Evolutionary conservation across 2,329 filamentous ascomycete species (phyloP).

Genomic region (Bisporella sp.): DNA sequence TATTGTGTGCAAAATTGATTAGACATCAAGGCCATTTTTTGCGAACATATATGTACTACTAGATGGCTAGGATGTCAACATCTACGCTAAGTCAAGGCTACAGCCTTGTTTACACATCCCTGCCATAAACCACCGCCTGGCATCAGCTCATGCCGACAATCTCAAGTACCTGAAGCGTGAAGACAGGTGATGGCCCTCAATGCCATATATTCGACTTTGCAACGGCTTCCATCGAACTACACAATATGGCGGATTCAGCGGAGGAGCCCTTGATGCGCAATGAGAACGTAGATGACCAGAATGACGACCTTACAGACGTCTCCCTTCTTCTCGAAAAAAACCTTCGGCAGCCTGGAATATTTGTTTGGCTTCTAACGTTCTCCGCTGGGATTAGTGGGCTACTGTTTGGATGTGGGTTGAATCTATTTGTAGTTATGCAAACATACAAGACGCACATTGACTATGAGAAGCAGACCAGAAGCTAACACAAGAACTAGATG

Average conservation of each 20-base stretch:
- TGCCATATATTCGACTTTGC: not conserved
- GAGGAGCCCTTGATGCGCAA: constrained; percentile 24
- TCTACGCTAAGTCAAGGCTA: too few species aligned
- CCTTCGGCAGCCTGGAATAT: constrained; percentile 31
- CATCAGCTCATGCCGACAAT: constrained; percentile 40
- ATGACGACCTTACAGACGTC: constrained; percentile 17
- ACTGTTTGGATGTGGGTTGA: constrained; percentile 56
- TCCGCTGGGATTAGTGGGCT: constrained; percentile 62
- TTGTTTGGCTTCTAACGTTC: constrained; percentile 55
- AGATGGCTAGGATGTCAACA: too few species aligned
- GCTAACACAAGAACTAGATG: constrained; percentile 16
- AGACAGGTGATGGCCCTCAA: not conserved
- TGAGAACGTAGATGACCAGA: constrained; percentile 8
- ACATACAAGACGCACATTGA: too few species aligned
- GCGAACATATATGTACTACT: too few species aligned
- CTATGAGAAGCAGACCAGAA: not conserved
- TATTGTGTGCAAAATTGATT: too few species aligned
- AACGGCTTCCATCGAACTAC: constrained; percentile 11
- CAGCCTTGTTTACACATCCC: not conserved
- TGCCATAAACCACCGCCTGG: constrained; percentile 22
- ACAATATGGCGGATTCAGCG: constrained; percentile 21
- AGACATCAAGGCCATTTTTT: too few species aligned
- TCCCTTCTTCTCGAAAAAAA: constrained; percentile 24
- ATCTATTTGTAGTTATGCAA: not conserved
- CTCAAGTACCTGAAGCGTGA: not conserved